Conservation (phyloP, 1,284 basidiomycete genomes). For the Ustilago trichophora region DNA sequence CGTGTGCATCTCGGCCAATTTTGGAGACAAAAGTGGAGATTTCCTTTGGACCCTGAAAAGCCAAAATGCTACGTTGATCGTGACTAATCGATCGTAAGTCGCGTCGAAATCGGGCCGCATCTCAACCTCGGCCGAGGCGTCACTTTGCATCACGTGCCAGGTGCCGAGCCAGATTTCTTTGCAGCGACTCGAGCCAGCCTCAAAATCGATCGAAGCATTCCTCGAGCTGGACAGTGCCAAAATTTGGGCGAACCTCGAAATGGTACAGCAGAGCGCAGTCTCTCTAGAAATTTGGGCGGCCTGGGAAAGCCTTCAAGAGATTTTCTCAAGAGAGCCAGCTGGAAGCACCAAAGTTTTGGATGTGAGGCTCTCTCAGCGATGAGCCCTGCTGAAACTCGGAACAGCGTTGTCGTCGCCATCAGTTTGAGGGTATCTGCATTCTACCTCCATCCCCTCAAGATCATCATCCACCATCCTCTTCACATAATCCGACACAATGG, state of each 20-base stretch:
- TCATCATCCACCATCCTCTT: constrained; percentile 36
- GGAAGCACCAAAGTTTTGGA: no score
- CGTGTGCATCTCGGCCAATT: constrained; percentile 10
- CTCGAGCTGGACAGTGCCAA: no score
- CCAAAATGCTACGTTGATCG: neutral
- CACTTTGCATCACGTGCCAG: neutral
- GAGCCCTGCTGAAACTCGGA: no score
- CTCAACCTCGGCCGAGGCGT: neutral
- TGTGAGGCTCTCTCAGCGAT: no score
- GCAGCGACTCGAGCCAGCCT: neutral
- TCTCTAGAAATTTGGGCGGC: neutral
- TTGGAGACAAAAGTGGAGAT: constrained; percentile 9
- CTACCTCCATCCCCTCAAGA: constrained; percentile 47
- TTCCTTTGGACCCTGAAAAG: constrained; percentile 2
- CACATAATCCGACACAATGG: constrained; percentile 50
- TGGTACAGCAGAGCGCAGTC: constrained; percentile 6
- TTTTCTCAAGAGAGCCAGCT: no score
- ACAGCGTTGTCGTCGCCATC: constrained; percentile 41
- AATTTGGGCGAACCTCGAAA: neutral
- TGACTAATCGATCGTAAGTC: constrained; percentile 16
- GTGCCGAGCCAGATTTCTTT: neutral
- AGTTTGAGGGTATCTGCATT: constrained; percentile 8
- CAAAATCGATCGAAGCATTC: no score
- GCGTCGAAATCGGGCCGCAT: neutral
- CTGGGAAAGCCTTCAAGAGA: no score